A percentile compares a stretch with the other conserved stretches of the same genome.
These are phyloP conservation scores for Choiromyces venosus DNA, from an alignment of 495 filamentous ascomycete species.

Conservation along the genomic window DNA sequence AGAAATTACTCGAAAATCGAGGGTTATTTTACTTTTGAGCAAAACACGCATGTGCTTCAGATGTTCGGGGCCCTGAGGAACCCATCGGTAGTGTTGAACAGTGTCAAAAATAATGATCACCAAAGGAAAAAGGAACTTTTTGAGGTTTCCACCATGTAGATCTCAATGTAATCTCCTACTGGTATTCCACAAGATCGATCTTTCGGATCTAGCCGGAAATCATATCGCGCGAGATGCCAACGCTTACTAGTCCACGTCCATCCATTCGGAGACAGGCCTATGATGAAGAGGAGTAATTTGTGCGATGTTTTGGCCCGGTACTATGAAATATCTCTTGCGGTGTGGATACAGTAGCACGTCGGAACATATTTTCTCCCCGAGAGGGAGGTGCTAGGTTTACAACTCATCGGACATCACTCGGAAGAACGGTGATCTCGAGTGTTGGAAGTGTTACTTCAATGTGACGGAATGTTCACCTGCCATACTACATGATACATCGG, in stretches of 20 bases:
- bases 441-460: no score
- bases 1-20: background rate
- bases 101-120: no score
- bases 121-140: no score
- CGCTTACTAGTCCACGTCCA: background rate
- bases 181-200: background rate
- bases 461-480: no score
- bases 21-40: no score
- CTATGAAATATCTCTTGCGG: background rate
- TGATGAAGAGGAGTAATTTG: background rate
- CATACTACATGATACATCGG: no score
- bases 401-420: background rate
- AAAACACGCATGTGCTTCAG: no score
- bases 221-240: background rate
- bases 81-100: no score
- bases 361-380: background rate
- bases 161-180: no score
- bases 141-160: no score
- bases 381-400: background rate
- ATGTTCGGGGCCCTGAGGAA: no score
- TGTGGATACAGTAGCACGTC: background rate
- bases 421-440: background rate
- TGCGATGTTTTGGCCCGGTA: no score
- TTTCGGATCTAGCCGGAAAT: background rate
- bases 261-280: background rate